Evolutionary conservation across 192 early-diverging fungal species (phyloP), one percentile per base, ranked within the genome.

Genomic region (Rhizophagus clarus): DNA sequence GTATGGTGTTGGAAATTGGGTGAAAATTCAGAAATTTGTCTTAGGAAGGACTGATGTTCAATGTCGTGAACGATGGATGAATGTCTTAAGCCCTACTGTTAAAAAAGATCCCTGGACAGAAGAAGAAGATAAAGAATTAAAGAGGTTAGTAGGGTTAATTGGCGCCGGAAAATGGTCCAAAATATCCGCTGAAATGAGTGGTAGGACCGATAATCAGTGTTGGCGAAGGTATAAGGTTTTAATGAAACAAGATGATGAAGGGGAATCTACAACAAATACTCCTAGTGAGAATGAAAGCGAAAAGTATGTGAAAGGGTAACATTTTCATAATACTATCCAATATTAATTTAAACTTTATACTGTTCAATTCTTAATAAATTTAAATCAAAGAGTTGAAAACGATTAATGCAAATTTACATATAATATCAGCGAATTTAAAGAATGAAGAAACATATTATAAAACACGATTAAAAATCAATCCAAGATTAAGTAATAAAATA

Each of bases 61-160:
- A 78, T 94, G 93, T 71, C 87, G 94, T 66, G 94, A 95, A 79
- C 85, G 94, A 78, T 95, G 91, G 83, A 84, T 88, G 81, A 94
- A 95, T 80, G 86, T 92, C 10, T 81, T 94, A 49, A 82, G 87
- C 29, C 90, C 92, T 11, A 74, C 72, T 5, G 77, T 95, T 29
- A 88, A 91, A 51, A 84, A 87, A 45, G 85, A 87, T 68, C 87
- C 87, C 40, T 89, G 92, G 88, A 84, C 87, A 7, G 37, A 26
- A 8, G 87, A 88, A 40, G 89, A 90, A 78, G 89, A 90, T 74
- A 80, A 77, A 77, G 80, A 81, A 22, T 80, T 90, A 61, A 61
- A 87, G 4, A 80, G 77, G 4, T 80, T 88, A 34, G 85, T 88
- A 72, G 79, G 49, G 61, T 73, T 82, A 31, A 81, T 86, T 32